Evolutionary conservation across 768 basidiomycete genomes (phyloP).

Genomic region (Leccinum arenicola): DNA sequence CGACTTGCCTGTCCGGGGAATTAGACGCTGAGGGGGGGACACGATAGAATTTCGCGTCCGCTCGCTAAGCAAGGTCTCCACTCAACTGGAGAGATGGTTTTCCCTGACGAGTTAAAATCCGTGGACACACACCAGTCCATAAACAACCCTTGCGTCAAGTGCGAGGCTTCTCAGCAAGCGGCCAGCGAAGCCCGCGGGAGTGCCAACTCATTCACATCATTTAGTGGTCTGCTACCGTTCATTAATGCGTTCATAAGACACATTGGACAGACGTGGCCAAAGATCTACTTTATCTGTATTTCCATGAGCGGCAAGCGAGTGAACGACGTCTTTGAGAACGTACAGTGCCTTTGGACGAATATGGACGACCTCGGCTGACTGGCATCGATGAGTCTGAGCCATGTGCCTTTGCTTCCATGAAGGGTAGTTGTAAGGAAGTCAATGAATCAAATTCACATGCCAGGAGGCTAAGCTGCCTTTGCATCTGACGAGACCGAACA

Average conservation of each 20-base stretch:
- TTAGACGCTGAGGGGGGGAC: conserved; percentile 10
- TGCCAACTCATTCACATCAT: conserved; percentile 6
- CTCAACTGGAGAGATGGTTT: conserved; percentile 5
- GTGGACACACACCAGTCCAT: conserved; percentile 17
- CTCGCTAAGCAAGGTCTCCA: conserved; percentile 15
- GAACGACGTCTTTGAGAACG: neutral
- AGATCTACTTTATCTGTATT: neutral
- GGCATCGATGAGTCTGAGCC: neutral
- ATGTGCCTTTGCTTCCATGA: neutral
- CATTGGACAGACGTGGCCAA: neutral
- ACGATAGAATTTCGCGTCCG: neutral
- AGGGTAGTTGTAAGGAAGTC: conserved; percentile 19
- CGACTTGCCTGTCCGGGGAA: conserved; percentile 21
- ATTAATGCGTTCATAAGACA: conserved; percentile 2
- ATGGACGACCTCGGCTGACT: neutral
- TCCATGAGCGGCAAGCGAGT: neutral
- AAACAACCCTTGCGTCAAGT: conserved; percentile 10
- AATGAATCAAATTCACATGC: conserved; percentile 14
- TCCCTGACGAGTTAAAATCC: conserved; percentile 12
- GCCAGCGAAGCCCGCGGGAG: conserved; percentile 18
- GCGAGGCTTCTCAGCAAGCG: conserved; percentile 20
- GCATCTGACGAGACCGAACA: neutral
- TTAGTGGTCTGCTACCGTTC: conserved; percentile 1
- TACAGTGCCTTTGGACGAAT: neutral
- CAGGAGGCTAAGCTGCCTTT: neutral